Percentiles rank a stretch among this genome's conserved stretches.
Evolutionary conservation across 306 rosid genomes (phyloP).

Genomic region (Vigna radiata): DNA sequence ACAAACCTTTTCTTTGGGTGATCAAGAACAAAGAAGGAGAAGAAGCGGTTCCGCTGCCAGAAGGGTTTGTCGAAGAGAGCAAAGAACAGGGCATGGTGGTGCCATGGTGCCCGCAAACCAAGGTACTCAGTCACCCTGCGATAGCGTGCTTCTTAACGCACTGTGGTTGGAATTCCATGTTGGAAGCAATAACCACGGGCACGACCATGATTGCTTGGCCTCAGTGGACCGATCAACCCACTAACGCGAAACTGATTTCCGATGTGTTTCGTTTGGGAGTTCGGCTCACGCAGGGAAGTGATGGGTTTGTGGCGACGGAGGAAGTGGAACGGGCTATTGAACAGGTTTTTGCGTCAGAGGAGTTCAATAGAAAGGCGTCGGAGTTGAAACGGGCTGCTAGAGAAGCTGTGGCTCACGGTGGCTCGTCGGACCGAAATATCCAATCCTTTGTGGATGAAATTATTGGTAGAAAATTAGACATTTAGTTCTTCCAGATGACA

Average conservation of each 20-base stretch:
- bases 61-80: slow-evolving; percentile 47
- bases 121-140: slow-evolving; percentile 53
- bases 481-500: too few species aligned
- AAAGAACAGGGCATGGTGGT: slow-evolving; percentile 54
- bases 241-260: slow-evolving; percentile 56
- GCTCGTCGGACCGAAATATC: slow-evolving; percentile 56
- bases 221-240: slow-evolving; percentile 65
- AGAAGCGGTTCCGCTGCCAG: slow-evolving; percentile 31
- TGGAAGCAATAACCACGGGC: slow-evolving; percentile 55
- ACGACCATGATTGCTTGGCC: slow-evolving; percentile 60
- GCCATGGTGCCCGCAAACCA: slow-evolving; percentile 60
- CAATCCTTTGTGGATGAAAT: slow-evolving; percentile 54
- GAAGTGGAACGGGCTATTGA: slow-evolving; percentile 53
- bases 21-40: slow-evolving; percentile 24
- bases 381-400: slow-evolving; percentile 48
- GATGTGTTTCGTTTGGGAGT: slow-evolving; percentile 50
- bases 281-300: slow-evolving; percentile 44
- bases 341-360: slow-evolving; percentile 33
- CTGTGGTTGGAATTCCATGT: slow-evolving; percentile 63
- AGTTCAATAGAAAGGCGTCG: slow-evolving; percentile 40
- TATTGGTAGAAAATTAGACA: not conserved
- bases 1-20: slow-evolving; percentile 54
- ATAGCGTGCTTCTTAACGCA: slow-evolving; percentile 60
- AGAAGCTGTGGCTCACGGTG: slow-evolving; percentile 49
- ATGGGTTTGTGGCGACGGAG: slow-evolving; percentile 44